A percentile compares a stretch with the other conserved stretches of the same genome.
phyloP scores from a whole-genome alignment of 257 asterid species.

The Solanum bulbocastanum region DNA sequence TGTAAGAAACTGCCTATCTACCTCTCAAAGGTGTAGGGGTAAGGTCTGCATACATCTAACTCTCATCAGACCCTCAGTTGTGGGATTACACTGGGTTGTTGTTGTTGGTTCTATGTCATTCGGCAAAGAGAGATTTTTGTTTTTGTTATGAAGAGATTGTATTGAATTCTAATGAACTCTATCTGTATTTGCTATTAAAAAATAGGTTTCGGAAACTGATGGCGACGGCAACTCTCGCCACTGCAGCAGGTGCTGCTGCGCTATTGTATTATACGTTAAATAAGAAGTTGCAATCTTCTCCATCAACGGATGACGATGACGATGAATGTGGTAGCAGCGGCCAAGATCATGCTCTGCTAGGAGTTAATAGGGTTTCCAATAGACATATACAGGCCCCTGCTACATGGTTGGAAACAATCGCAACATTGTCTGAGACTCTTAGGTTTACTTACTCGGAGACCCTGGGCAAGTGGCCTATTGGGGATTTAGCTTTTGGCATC shows the following conservation, averaged over 20 bases:
- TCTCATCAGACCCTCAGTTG: neutral
- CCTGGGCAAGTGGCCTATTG: constrained; percentile 98
- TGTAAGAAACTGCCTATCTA: neutral
- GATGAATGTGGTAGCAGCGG: constrained; percentile 47
- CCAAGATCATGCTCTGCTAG: constrained; percentile 36
- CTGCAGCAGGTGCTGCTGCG: constrained; percentile 99
- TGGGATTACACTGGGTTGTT: neutral
- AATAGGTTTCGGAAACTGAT: constrained; percentile 45
- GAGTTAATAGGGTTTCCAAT: constrained; percentile 66
- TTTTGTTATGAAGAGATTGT: neutral
- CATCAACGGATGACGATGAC: constrained; percentile 30
- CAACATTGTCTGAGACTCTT: constrained; percentile 92
- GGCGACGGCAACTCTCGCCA: constrained; percentile 99
- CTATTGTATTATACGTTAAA: constrained; percentile 81
- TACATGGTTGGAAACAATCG: constrained; percentile 92
- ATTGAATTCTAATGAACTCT: neutral
- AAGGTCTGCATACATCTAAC: neutral
- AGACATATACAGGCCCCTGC: constrained; percentile 97
- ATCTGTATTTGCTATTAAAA: neutral
- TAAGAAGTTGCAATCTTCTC: constrained; percentile 45
- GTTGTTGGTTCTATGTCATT: neutral
- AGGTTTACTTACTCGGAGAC: constrained; percentile 97
- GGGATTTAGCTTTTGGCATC: constrained; percentile 98
- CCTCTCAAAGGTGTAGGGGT: neutral
- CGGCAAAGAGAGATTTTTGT: neutral